These are phyloP conservation scores for Botrytis fabae DNA, from an alignment of 2,329 filamentous ascomycete species.

Conservation along the genomic window DNA sequence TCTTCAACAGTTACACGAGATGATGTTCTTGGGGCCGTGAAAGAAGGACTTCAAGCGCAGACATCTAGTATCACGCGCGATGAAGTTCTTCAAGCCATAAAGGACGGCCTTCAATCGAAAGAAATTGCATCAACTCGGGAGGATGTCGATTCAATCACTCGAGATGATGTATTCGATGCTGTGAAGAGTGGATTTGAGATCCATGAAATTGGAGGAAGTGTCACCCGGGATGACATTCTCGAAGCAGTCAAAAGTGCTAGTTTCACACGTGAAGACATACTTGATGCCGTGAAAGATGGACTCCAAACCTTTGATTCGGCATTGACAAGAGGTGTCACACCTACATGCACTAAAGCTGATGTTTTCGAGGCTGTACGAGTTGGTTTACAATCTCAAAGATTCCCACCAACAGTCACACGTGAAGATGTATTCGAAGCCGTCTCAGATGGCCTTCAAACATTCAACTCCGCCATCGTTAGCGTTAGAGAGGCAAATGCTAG, in stretches of 20 bases:
- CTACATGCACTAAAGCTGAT: conserved; percentile 70
- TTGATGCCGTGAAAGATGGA: conserved; percentile 63
- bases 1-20: conserved; percentile 70
- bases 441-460: conserved; percentile 56
- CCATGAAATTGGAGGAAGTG: conserved; percentile 67
- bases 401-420: conserved; percentile 63
- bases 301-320: conserved; percentile 52
- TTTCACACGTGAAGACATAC: conserved; percentile 62
- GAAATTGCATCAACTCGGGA: conserved; percentile 45
- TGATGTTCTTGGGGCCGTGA: conserved; percentile 79
- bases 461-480: conserved; percentile 53
- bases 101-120: conserved; percentile 56
- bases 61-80: conserved; percentile 53
- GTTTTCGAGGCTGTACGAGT: conserved; percentile 82
- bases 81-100: conserved; percentile 63
- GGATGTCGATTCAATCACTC: conserved; percentile 49
- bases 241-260: conserved; percentile 63
- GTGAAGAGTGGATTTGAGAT: conserved; percentile 60
- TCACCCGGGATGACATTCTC: conserved; percentile 63
- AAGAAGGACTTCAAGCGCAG: conserved; percentile 81
- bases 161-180: conserved; percentile 63
- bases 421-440: conserved; percentile 66
- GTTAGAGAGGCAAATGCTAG: conserved; percentile 62
- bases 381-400: conserved; percentile 69
- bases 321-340: conserved; percentile 42